Base-by-base conservation (phyloP, 345 rosid genomes). In the Euphorbia pulcherrima region DNA sequence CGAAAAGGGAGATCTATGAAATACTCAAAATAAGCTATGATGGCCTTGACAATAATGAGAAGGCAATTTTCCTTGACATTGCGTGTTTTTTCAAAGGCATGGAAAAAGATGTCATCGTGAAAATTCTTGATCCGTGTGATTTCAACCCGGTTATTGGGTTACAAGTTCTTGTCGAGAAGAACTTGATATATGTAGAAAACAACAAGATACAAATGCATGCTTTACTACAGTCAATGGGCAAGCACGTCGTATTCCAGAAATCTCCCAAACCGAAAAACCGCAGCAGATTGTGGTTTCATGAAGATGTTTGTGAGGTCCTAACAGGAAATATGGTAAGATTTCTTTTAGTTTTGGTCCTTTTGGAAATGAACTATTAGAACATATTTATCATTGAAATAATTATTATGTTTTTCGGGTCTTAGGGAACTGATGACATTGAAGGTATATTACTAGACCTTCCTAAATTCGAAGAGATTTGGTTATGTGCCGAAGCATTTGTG, bases 11-110 rank as follows among this genome's bases (percentile, higher is more conserved):
- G 20, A 39, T 70, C 21, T 37, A 14, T 39, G 59, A 70, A 18
- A 24, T 52, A 6, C 73, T 70, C 28, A 70, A 53, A 61, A 40
- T 62, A 70, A 70, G 73, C 28, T 70, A 33, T 39, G 73, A 70
- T 26, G 67, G 73, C 10, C 20, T 70, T 47, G 73, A 70, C 21
- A 37, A 27, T 50, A 8, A 53, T 39, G 61, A 70, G 62, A 62
- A 62, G 59, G 50, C 48, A 39, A 70, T 70, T 50, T 69, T 60
- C 56, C 57, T 67, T 26, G 72, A 73, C 33, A 60, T 66, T 51
- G 79, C 72, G 0, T 75, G 79, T 55, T 75, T 75, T 68, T 71
- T 75, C 35, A 70, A 54, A 33, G 79, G 79, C 0, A 13, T 48
- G 68, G 72, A 68, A 8, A 35, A 13, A 33, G 65, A 62, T 58